Evolutionary conservation across 768 basidiomycete genomes (phyloP), one percentile per base, ranked within the genome.

Genomic region (Rhodotorula diobovata): DNA sequence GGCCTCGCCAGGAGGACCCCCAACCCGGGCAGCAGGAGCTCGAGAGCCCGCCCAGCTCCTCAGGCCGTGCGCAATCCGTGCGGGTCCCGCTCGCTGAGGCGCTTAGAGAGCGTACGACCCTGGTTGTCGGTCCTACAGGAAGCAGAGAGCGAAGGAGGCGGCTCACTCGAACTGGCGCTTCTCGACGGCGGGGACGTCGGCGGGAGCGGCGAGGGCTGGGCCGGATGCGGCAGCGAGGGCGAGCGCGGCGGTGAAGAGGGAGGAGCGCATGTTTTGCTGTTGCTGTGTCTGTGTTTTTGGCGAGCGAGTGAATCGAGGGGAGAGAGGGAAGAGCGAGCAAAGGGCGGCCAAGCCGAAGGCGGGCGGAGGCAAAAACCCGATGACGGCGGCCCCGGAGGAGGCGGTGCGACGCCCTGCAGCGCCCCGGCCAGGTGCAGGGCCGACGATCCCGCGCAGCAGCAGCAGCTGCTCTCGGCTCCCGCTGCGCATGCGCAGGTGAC

Each of bases 131-230:
- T n/a, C n/a, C n/a, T 21, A 30, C 18, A n/a, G 58, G 43, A 7
- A n/a, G 43, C n/a, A 46, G 15, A 32, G 16, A 28, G 16, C 12
- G 43, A 18, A 46, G 43, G 45, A 46, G 23, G 58, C 21, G 56
- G 59, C 70, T 16, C 57, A 71, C 70, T 48, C 58, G 39, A 71
- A 63, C n/a, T 71, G 70, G 30, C 70, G 70, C 56, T 71, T 63
- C 12, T 66, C 70, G 32, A 62, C n/a, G 25, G 14, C 21, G 28
- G 54, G 41, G 25, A 55, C 46, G n/a, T n/a, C 32, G 16, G 45
- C 45, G 41, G 63, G 63, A 10, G 61, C 61, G 48, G 65, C 63
- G 43, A 62, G 53, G 10, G 53, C 64, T 28, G 60, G 53, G 2
- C 54, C n/a, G 6, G 66, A 37, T 28, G 43, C 50, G 34, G 56